These are phyloP conservation scores for Teratosphaeria epicoccoides DNA, from an alignment of 2,329 filamentous ascomycete species.

Conservation along the genomic window DNA sequence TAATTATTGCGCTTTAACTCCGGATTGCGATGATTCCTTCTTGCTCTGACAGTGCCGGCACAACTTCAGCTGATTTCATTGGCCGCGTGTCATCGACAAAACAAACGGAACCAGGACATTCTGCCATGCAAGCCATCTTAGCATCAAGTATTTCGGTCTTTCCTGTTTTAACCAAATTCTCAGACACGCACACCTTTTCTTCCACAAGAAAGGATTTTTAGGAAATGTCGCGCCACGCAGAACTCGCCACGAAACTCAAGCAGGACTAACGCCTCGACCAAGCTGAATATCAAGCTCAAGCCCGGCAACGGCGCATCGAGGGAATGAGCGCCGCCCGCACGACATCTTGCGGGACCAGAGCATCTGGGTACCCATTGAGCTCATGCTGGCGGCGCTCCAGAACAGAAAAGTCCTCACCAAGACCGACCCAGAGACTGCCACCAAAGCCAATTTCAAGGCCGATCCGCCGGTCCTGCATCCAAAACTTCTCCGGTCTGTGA, in stretches of 20 bases:
- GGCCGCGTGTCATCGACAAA: not conserved
- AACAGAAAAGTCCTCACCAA: not conserved
- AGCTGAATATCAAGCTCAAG: not conserved
- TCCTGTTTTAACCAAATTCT: too few species aligned
- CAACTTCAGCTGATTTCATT: not conserved
- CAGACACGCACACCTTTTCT: too few species aligned
- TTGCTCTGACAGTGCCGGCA: not conserved
- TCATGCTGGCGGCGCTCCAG: not conserved
- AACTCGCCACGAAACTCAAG: not conserved
- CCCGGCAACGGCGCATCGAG: not conserved
- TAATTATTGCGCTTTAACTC: too few species aligned
- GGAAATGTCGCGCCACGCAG: not conserved
- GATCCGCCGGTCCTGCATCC: not conserved
- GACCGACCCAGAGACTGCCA: not conserved
- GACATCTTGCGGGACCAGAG: not conserved
- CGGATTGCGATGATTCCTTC: not conserved
- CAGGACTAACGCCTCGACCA: not conserved
- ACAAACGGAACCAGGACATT: not conserved
- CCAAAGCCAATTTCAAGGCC: not conserved
- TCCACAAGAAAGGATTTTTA: not conserved
- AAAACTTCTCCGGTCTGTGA: not conserved
- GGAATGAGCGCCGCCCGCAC: not conserved
- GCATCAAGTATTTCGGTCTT: too few species aligned
- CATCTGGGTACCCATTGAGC: not conserved
- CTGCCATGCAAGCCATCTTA: too few species aligned